Evolutionary conservation across 768 basidiomycete species (phyloP).

Genomic region (Naganishia vishniacii): DNA sequence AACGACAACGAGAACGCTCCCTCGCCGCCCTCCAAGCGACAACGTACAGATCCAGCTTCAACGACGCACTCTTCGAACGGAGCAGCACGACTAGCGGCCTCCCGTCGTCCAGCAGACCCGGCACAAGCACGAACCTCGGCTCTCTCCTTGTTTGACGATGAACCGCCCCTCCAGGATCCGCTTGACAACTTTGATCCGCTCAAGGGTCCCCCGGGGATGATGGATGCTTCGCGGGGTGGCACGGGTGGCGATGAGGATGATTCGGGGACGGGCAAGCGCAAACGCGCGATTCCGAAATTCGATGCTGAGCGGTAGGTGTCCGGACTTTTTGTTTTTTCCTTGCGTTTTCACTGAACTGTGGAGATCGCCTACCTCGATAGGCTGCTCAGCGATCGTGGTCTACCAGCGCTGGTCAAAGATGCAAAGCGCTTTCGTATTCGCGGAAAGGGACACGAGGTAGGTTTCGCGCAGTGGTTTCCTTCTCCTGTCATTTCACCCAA

Average conservation of each 20-base stretch:
- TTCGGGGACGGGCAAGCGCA: not conserved
- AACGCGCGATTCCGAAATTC: constrained; percentile 15
- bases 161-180: too few species aligned
- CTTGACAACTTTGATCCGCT: constrained; percentile 16
- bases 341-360: not conserved
- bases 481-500: not conserved
- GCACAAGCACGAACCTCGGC: not conserved
- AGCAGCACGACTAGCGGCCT: not conserved
- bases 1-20: not conserved
- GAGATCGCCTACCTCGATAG: constrained; percentile 43
- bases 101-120: not conserved
- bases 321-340: not conserved
- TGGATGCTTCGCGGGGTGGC: not conserved
- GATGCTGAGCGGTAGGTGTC: constrained; percentile 18
- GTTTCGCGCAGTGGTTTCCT: constrained; percentile 25
- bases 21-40: not conserved
- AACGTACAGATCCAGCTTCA: not conserved
- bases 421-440: constrained; percentile 71
- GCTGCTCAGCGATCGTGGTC: constrained; percentile 66
- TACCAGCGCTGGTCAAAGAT: constrained; percentile 70
- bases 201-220: constrained; percentile 3
- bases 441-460: constrained; percentile 89
- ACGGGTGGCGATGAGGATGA: constrained; percentile 5
- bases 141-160: not conserved
- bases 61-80: too few species aligned